Evolutionary conservation across 768 basidiomycete species (phyloP), one percentile per base, ranked within the genome.

Genomic region (Podaxis rugospora): DNA sequence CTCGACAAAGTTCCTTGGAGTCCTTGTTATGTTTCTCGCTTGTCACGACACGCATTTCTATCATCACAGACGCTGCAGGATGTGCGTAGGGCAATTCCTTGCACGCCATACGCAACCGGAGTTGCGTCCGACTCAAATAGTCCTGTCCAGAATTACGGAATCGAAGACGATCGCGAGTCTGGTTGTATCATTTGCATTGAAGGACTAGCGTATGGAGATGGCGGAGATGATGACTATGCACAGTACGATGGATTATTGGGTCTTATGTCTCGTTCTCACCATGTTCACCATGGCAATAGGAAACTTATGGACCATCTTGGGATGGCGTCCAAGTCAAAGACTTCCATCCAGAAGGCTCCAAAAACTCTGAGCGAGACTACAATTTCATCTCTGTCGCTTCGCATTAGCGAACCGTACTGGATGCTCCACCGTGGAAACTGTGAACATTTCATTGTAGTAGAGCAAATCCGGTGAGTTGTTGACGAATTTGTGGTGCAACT

Each of bases 391-490:
- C 78, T 93, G 23, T 72, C 77, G 3, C 70, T 93, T 21, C 81
- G 86, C 35, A 70, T 91, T 39, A 82, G 90, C 65, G 80, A 88
- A 66, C 93, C 93, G 0, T 93, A 94, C 65, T 92, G 89, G 85
- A 74, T 93, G 57, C 75, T 93, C 16, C 92, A 94, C 67, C 80
- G 82, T 57, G 92, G 92, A 36, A 88, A 84, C 66, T 94, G 92
- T 67, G 90, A 93, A 65, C 92, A 94, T 67, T 90, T 87, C 69
- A 65, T 92, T 21, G 81, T 88, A 21, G 63, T 93, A 40, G 85
- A 91, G 62, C 81, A 89, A 63, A 86, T 94, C 62, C 80, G 93
- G 92, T 44, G 71, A 57, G 32, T 27, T 35, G 14, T 55, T 59
- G 36, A 23, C 16, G 3, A 47, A 7, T 35, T 16, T 35, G 7